Percentiles rank a stretch among this genome's conserved stretches.
Evolutionary conservation across 768 basidiomycete genomes (phyloP).

Genomic region (Cubamyces lactineus): DNA sequence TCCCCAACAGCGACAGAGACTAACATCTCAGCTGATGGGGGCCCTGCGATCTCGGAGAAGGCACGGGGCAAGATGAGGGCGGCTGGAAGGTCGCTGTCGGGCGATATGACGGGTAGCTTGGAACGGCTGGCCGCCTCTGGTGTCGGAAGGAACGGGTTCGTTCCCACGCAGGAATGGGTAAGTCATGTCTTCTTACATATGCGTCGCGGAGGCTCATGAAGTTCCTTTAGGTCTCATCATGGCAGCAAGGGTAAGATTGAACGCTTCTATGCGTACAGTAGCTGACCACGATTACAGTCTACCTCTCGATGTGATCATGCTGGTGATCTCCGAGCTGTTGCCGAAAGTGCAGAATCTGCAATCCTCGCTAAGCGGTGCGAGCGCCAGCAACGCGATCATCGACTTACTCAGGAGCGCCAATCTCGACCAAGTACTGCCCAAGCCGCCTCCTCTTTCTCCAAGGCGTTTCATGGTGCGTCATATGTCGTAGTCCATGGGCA

Average conservation of each 20-base stretch:
- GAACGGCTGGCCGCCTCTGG: conserved; percentile 69
- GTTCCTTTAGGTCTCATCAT: conserved; percentile 72
- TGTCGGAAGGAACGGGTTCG: conserved; percentile 88
- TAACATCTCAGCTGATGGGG: conserved; percentile 30
- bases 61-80: conserved; percentile 88
- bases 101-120: conserved; percentile 53
- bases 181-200: conserved; percentile 23
- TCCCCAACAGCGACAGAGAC: conserved; percentile 48
- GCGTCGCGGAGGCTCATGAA: conserved; percentile 2
- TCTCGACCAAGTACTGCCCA: conserved; percentile 75
- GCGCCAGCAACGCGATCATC: conserved; percentile 67
- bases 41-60: conserved; percentile 71
- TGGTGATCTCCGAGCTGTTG: conserved; percentile 85
- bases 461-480: conserved; percentile 74
- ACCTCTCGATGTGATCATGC: conserved; percentile 85
- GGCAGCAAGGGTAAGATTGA: conserved; percentile 88
- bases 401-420: conserved; percentile 75
- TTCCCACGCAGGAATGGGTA: conserved; percentile 98
- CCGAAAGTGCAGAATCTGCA: conserved; percentile 86
- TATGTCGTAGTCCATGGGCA: conserved; percentile 1
- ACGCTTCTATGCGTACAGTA: background rate
- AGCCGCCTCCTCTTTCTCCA: conserved; percentile 62
- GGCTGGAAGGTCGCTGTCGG: conserved; percentile 58
- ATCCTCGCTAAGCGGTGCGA: conserved; percentile 61
- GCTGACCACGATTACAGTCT: conserved; percentile 49